Base-by-base conservation (phyloP, 2,329 filamentous ascomycete genomes). In the Diatrype stigma region DNA sequence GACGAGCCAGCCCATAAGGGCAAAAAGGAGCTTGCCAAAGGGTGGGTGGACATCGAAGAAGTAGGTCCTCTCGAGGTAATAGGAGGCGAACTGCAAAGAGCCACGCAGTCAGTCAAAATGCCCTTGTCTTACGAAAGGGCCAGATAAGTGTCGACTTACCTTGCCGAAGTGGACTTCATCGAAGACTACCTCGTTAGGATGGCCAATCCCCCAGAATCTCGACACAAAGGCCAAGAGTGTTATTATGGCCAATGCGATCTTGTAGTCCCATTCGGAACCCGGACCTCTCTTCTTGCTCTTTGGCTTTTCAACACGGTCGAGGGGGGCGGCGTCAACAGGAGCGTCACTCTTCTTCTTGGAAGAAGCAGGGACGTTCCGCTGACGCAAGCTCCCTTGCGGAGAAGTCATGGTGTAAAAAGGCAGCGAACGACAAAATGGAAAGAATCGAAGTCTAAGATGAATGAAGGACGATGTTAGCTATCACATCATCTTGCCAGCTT, bases 41-140 rank as follows among this genome's bases (percentile, higher is more conserved):
- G 94, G 94, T 60, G 94, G 94, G 71, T 99, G 94, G 50, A 99
- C 94, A 76, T 99, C 94, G 84, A 99, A 99, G 80, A 99, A 99
- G 78, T 97, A 99, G 56, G 91, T 96, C 64, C 91, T 87, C 75
- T 96, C 87, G 62, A 99, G 86, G 70, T 99, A 99, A 68, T 84
- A 87, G 10, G 84, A 87, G 50, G 84, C 84, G 66, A 87, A 87
- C 84, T 87, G 61, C 22, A 51, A 16, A 8, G 60, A 56, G 49
- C 60, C 56, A 42, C 48, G 52, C 50, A 42, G 47, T 28, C 17
- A 45, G 46, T 50, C 38, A 55, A 49, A 45, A 42, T 49, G 51
- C 21, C 12, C 11, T 30, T 32, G n/a, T 7, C 17, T 22, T 22
- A 34, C 34, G n/a, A 23, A 30, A 45, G 21, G 17, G 19, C 28